phyloP scores from a whole-genome alignment of 2,329 filamentous ascomycete species.

The Monilinia polystroma region DNA sequence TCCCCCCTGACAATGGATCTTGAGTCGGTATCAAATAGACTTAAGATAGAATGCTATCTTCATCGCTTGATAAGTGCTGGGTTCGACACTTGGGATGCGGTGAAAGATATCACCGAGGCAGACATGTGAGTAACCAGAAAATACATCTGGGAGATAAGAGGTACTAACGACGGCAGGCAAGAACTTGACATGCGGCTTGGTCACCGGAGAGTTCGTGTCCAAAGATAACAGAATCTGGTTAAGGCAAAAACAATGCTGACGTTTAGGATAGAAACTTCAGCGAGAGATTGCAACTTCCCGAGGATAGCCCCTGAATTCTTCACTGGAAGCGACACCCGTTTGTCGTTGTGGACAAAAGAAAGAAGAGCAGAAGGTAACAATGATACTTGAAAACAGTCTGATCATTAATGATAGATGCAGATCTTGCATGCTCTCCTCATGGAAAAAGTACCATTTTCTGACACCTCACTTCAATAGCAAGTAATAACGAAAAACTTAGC shows the following conservation, averaged over 20 bases:
- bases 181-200: constrained; percentile 13
- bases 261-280: constrained; percentile 19
- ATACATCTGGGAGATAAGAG: not conserved
- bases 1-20: not conserved
- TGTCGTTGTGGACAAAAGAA: not conserved
- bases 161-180: constrained; percentile 7
- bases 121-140: constrained; percentile 17
- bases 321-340: constrained; percentile 1
- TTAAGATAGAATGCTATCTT: constrained; percentile 15
- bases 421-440: not conserved
- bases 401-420: not conserved
- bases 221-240: too few relatives aligned
- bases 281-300: constrained; percentile 23
- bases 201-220: constrained; percentile 14
- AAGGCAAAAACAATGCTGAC: not conserved
- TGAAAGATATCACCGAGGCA: constrained; percentile 20
- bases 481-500: not conserved
- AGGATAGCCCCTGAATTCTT: constrained; percentile 14
- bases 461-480: not conserved
- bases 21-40: not conserved
- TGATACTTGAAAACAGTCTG: not conserved
- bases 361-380: constrained; percentile 7
- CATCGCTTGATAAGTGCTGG: constrained; percentile 6
- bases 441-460: not conserved
- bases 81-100: constrained; percentile 16